Evolutionary conservation across 352 stramenopile species (phyloP), one percentile per base, ranked within the genome.

Genomic region (Phytophthora fragariaefolia): DNA sequence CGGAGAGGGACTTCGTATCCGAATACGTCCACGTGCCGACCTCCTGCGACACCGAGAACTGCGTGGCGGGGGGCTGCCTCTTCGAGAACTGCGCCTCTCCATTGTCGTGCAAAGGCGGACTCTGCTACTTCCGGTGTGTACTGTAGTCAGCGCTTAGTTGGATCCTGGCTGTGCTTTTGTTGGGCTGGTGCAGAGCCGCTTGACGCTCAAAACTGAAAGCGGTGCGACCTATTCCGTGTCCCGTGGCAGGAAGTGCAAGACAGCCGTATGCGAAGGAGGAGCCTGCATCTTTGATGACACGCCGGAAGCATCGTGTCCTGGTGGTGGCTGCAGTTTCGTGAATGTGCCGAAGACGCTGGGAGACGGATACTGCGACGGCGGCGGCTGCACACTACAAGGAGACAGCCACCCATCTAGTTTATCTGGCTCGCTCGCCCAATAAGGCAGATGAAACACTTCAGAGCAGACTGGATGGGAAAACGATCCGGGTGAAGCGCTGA

Each of bases 91-190:
- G 82, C 68, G 54, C 34, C 18, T 42, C 65, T 15, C 68, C 65
- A 9, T 63, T 90, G 22, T 70, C 75, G 18, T 90, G 82, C 63
- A 69, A 46, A 1, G 82, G 82, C 4, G 82, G 82, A 15, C 71
- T 85, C 47, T 90, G 82, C 63, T 77, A 81, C 49, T 90, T 88
- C 63, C 66, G 68, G 77, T 90, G 58, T n/a, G 74, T 69, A 15
- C 22, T 36, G 12, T 36, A 27, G 23, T 10, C 51, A 12, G 32
- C 48, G 6, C 13, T 12, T 47, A 1, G 6, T 4, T 9, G n/a
- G 4, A 20, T 6, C 34, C 3, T 20, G 6, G n/a, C 18, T 47
- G 40, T 47, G 40, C 18, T 3, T 15, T 42, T 38, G 10, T 48
- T 24, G 24, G 6, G 22, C 34, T 15, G 22, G 28, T 40, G 23